Evolutionary conservation across 306 rosid genomes (phyloP), one percentile per base, ranked within the genome.

Genomic region (Rubus parviflorus): DNA sequence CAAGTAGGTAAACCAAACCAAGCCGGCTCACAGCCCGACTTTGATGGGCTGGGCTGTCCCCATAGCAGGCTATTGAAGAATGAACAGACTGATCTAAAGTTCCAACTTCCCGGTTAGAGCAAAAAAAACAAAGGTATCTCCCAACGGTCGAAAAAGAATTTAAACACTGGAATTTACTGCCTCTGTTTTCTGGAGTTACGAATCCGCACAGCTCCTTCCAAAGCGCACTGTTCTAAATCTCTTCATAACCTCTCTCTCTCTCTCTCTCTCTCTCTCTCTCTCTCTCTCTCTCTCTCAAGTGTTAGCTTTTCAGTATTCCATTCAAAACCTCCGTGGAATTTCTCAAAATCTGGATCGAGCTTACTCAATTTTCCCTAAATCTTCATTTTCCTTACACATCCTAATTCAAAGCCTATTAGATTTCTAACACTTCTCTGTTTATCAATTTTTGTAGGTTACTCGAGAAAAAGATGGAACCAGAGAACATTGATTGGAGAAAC

Each of bases 401-500:
- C 25, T 19, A 20, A n/a, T 73, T 80, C 38, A 46, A 1, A 52
- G 19, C 54, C 12, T 17, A 6, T 52, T 11, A 15, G 10, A 57
- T 70, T 37, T n/a, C 61, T 49, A 2, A 70, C 30, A 4, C 30
- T 13, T 7, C 22, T 17, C 57, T 70, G 66, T 60, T 2, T 52
- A 1, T 70, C 13, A 8, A 4, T 72, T 56, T 68, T 72, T 38
- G 30, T 60, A 83, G 86, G 25, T 60, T 71, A 19, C 70, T 30
- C 20, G 14, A n/a, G 38, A 69, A 54, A 25, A 66, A 53, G 57
- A 89, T 89, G 91, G 89, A 87, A 9, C 89, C 85, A 0, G 88
- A 82, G 54, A 85, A 75, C 68, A 82, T 89, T n/a, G 86, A 87
- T 67, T 89, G 89, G 91, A 72, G 83, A 30, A 82, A n/a, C 68